A percentile compares a stretch with the other conserved stretches of the same genome.
These are phyloP conservation scores for Ramaria rubella DNA, from an alignment of 768 basidiomycete species.

Conservation along the genomic window DNA sequence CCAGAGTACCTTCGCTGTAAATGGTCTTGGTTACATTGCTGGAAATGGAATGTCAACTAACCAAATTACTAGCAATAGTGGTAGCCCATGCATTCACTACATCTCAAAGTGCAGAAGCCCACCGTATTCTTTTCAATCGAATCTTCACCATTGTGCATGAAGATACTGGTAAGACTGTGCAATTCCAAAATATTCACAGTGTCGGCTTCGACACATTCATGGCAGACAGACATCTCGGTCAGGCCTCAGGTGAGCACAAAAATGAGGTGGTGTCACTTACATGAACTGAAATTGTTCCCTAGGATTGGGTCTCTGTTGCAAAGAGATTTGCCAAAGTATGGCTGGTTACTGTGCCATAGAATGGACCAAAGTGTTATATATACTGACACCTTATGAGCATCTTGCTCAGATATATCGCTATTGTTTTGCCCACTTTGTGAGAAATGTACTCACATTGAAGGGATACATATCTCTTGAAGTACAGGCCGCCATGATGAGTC, in stretches of 20 bases:
- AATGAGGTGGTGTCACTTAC: too few species aligned
- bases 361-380: constrained; percentile 1
- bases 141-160: constrained; percentile 19
- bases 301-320: constrained; percentile 19
- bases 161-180: constrained; percentile 17
- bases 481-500: constrained; percentile 20
- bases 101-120: constrained; percentile 21
- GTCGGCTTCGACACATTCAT: constrained; percentile 17
- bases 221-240: constrained; percentile 23
- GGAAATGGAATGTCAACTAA: too few species aligned
- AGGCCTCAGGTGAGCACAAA: constrained; percentile 17
- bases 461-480: constrained; percentile 2
- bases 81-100: constrained; percentile 21
- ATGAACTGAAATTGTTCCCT: not conserved
- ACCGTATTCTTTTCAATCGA: constrained; percentile 17
- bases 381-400: constrained; percentile 25
- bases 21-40: not conserved
- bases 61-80: constrained; percentile 17
- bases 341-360: constrained; percentile 11
- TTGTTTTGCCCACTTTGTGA: constrained; percentile 21
- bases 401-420: constrained; percentile 18
- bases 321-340: constrained; percentile 8
- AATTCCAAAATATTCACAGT: constrained; percentile 22
- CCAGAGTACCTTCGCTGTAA: constrained; percentile 11
- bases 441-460: constrained; percentile 17